Evolutionary conservation across 306 rosid species (phyloP).

Genomic region (Argentina anserina): DNA sequence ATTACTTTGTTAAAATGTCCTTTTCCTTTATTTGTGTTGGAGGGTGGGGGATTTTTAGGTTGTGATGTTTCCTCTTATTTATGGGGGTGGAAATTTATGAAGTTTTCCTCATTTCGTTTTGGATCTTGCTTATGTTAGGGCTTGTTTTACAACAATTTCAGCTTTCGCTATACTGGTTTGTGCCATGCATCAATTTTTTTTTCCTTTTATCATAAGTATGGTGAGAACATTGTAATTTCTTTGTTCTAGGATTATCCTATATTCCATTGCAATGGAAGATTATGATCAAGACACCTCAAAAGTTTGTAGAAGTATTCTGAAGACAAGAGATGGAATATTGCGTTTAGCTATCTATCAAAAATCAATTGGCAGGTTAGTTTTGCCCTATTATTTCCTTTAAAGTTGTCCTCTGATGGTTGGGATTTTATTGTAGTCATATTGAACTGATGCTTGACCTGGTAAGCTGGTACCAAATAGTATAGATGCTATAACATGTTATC

Average conservation of each 20-base stretch:
- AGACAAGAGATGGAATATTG: slow-evolving; percentile 70
- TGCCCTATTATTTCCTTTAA: background rate
- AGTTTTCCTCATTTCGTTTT: background rate
- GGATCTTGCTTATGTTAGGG: background rate
- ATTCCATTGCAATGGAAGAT: slow-evolving; percentile 82
- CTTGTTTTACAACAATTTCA: background rate
- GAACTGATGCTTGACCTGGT: background rate
- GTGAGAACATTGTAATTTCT: slow-evolving; percentile 2
- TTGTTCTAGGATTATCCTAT: slow-evolving; percentile 65
- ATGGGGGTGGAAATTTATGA: background rate
- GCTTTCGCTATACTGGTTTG: background rate
- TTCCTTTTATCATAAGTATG: background rate
- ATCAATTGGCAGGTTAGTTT: slow-evolving; percentile 77
- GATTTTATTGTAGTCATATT: background rate
- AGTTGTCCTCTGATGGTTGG: background rate
- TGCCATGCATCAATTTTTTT: background rate
- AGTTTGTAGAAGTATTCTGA: slow-evolving; percentile 46
- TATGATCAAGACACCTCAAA: slow-evolving; percentile 58
- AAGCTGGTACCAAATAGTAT: background rate
- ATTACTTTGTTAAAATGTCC: slow-evolving; percentile 25
- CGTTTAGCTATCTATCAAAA: slow-evolving; percentile 71
- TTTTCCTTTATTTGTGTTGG: background rate
- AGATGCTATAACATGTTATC: background rate
- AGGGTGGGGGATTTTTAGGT: background rate
- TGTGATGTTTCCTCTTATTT: background rate